A percentile compares a stretch with the other conserved stretches of the same genome.
phyloP scores from a whole-genome alignment of 1,284 basidiomycete species.

The Xanthoconium separans region DNA sequence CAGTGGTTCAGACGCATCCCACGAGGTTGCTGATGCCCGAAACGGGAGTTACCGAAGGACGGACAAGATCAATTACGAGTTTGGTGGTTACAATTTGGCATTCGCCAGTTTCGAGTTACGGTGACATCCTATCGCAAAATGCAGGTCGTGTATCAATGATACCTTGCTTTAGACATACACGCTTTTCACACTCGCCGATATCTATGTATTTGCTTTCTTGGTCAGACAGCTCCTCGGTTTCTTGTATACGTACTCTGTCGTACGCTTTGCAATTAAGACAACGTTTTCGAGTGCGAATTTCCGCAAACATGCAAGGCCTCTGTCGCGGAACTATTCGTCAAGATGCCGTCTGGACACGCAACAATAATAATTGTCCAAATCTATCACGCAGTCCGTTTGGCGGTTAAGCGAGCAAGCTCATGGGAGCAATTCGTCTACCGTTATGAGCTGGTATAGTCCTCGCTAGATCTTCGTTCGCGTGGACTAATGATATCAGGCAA shows the following conservation, averaged over 20 bases:
- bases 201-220: slow-evolving; percentile 20
- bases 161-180: slow-evolving; percentile 23
- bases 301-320: slow-evolving; percentile 2
- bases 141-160: slow-evolving; percentile 17
- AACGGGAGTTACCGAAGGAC: slow-evolving; percentile 62
- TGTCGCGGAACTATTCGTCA: background rate
- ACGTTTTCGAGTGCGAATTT: slow-evolving; percentile 13
- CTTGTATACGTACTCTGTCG: slow-evolving; percentile 20
- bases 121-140: slow-evolving; percentile 24
- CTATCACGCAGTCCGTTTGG: slow-evolving; percentile 22
- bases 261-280: slow-evolving; percentile 19
- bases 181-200: slow-evolving; percentile 12
- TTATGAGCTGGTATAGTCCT: slow-evolving; percentile 15
- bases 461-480: slow-evolving; percentile 18
- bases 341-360: slow-evolving; percentile 1
- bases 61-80: slow-evolving; percentile 98
- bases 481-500: slow-evolving; percentile 11
- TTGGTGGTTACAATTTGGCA: slow-evolving; percentile 92
- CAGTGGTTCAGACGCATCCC: slow-evolving; percentile 9
- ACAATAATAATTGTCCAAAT: slow-evolving; percentile 12
- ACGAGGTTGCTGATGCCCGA: slow-evolving; percentile 12
- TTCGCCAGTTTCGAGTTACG: slow-evolving; percentile 83
- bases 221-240: slow-evolving; percentile 5
- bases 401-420: slow-evolving; percentile 9
- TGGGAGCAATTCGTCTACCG: slow-evolving; percentile 17